Conservation (phyloP, 1,284 basidiomycete species). For the Ceratobasidium sp. region DNA sequence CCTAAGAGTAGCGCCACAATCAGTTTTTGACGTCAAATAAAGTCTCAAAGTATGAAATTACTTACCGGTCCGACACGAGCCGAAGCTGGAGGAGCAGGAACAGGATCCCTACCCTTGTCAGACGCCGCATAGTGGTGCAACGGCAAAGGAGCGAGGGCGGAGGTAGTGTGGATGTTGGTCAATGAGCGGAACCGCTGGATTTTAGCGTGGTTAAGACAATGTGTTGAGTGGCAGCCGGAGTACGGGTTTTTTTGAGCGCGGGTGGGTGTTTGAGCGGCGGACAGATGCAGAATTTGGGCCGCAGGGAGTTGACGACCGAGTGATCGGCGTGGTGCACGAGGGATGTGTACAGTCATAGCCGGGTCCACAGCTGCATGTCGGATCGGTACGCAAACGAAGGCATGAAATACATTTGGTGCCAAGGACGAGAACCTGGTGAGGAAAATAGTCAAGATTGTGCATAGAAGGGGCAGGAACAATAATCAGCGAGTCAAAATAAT, state of each 20-base stretch:
- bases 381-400: background rate
- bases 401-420: constrained; percentile 19
- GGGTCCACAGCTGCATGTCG: too few relatives aligned
- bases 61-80: constrained; percentile 27
- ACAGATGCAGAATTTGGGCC: too few relatives aligned
- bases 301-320: too few relatives aligned
- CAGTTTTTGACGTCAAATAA: too few relatives aligned
- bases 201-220: background rate
- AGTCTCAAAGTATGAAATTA: too few relatives aligned
- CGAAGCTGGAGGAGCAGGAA: background rate
- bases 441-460: constrained; percentile 35
- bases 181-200: constrained; percentile 25
- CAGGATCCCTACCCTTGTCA: background rate
- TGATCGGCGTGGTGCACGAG: background rate
- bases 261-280: constrained; percentile 32
- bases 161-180: constrained; percentile 33
- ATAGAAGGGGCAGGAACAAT: constrained; percentile 9
- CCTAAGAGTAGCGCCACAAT: too few relatives aligned
- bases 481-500: constrained; percentile 17
- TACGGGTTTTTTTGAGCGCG: constrained; percentile 33
- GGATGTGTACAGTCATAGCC: background rate
- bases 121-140: background rate
- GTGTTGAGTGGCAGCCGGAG: background rate
- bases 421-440: constrained; percentile 12
- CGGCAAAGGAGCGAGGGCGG: constrained; percentile 13